These are phyloP conservation scores for Hyphodiscus hymeniophilus DNA, from an alignment of 495 filamentous ascomycete genomes.

Conservation along the genomic window DNA sequence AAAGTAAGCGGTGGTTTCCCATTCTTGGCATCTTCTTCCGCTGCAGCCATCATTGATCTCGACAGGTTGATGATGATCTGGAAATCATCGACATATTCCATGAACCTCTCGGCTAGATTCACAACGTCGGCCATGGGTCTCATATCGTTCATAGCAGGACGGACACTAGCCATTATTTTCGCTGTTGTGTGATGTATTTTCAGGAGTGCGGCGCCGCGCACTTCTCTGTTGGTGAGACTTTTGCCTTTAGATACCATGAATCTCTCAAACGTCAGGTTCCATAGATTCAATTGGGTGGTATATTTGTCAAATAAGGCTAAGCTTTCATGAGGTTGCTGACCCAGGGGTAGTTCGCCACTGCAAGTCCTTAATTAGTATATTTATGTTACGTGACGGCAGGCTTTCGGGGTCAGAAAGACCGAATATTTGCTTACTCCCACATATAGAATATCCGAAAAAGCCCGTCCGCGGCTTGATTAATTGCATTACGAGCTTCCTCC, in stretches of 20 bases:
- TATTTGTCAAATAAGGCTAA: not conserved
- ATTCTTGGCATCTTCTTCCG: not conserved
- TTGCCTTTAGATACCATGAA: conserved; percentile 1
- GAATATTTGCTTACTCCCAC: too few species aligned
- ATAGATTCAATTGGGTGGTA: not conserved
- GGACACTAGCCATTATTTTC: conserved; percentile 3
- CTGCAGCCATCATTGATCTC: conserved; percentile 2
- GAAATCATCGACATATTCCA: conserved; percentile 2
- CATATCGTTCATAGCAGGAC: not conserved
- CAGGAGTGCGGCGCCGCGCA: conserved; percentile 4
- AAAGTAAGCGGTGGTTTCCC: conserved; percentile 5
- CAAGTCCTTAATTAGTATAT: not conserved
- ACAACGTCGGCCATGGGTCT: not conserved
- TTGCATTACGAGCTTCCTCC: conserved; percentile 5
- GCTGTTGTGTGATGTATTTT: conserved; percentile 7
- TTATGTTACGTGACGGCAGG: too few species aligned
- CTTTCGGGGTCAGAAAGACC: too few species aligned
- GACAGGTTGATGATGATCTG: conserved; percentile 4
- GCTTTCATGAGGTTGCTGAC: not conserved
- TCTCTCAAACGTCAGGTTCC: conserved; percentile 1
- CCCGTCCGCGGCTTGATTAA: conserved; percentile 1
- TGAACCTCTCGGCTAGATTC: not conserved
- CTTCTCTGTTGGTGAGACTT: not conserved
- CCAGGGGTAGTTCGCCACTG: not conserved
- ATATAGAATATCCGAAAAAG: conserved; percentile 7